Base-by-base conservation (phyloP, 257 asterid genomes). In the Ilex aquifolium region DNA sequence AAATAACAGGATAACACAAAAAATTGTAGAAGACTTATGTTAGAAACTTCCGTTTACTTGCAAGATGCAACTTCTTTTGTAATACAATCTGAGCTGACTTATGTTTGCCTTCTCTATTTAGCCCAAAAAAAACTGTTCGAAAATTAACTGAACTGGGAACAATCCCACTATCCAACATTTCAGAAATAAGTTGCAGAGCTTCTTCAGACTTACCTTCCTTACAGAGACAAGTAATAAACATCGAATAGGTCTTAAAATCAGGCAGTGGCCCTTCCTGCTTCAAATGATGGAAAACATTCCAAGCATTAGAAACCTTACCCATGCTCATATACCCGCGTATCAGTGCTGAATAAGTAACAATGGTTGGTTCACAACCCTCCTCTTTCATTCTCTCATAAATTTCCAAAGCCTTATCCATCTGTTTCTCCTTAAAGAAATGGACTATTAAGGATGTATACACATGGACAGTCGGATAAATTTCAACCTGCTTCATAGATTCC, bases 51-150 rank as follows among this genome's bases (percentile, higher is more conserved):
- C 95, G 79, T 69, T 84, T 76, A 56, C 74, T 73, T 73, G 78
- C 77, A 65, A 91, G 73, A 67, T 88, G 84, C 63, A 65, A 58
- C 82, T 91, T 91, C 70, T 80, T 79, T 65, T 57, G 68, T 17
- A 68, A 48, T 32, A 84, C 91, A 74, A 44, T 66, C 67, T 66
- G 69, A 10, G 96, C 95, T 65, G 86, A 76, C 57, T 77, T 44
- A 14, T 77, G 82, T 58, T 91, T 88, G 36, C 96, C 98, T 77
- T 91, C 96, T 73, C 90, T 82, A 64, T 88, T 91, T 31, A 91
- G 74, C 44, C 98, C 98, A 50, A 59, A 78, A 31, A 91, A 69
- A 58, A 91, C 66, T 1, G 74, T 77, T 72, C 83, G 72, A 64
- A 84, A 91, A 69, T 91, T 91, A 51, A 88, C 63, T 1, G 89